phyloP scores from a whole-genome alignment of 345 rosid species.

The Kernera saxatilis region DNA sequence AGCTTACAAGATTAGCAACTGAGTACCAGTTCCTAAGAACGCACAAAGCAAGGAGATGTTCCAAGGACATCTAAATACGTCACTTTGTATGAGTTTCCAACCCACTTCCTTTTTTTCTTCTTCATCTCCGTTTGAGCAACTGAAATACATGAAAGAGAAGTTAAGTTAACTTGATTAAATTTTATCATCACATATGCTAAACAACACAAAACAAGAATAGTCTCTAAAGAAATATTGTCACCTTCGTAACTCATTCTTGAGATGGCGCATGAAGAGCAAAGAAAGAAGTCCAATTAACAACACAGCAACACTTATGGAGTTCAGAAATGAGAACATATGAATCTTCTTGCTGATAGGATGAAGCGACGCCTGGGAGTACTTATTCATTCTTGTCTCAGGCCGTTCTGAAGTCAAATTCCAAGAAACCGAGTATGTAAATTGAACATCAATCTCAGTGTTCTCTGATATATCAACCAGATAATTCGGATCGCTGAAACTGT shows the following conservation, averaged over 20 bases:
- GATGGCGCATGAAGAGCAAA: slow-evolving; percentile 50
- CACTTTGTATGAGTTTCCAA: slow-evolving; percentile 75
- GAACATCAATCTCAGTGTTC: slow-evolving; percentile 46
- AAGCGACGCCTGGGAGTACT: slow-evolving; percentile 50
- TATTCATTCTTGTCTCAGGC: slow-evolving; percentile 56
- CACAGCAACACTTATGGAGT: slow-evolving; percentile 44
- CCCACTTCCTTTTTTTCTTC: slow-evolving; percentile 75
- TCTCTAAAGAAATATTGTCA: slow-evolving; percentile 17
- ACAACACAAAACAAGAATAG: neutral
- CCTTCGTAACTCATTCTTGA: slow-evolving; percentile 69
- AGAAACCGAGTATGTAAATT: slow-evolving; percentile 67
- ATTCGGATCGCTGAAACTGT: slow-evolving; percentile 59
- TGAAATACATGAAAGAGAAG: slow-evolving; percentile 25
- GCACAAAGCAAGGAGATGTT: slow-evolving; percentile 68
- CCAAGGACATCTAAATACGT: slow-evolving; percentile 62
- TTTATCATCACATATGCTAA: neutral
- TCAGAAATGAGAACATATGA: slow-evolving; percentile 68
- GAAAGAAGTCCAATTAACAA: slow-evolving; percentile 56
- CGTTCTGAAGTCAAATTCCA: slow-evolving; percentile 59
- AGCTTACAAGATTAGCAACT: slow-evolving; percentile 67
- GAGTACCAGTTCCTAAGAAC: slow-evolving; percentile 71
- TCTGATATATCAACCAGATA: slow-evolving; percentile 60
- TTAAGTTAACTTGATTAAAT: neutral
- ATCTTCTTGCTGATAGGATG: slow-evolving; percentile 48
- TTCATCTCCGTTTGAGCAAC: slow-evolving; percentile 57